Base-by-base conservation (phyloP, 179 eudicot species). In the Amaranthus tricolor region DNA sequence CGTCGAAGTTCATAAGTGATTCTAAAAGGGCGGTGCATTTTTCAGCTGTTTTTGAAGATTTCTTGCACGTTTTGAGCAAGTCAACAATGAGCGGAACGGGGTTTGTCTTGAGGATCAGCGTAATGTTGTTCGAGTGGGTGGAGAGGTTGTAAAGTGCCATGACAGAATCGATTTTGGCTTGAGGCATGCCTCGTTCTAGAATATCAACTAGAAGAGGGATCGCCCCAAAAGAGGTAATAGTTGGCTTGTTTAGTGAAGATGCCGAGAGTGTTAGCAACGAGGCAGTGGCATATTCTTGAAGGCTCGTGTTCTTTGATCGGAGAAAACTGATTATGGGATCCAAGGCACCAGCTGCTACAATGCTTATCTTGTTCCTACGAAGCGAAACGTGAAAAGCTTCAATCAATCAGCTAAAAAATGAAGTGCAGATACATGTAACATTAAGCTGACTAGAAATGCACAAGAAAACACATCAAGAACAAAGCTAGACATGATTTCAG, bases 131-230 rank as follows among this genome's bases (percentile, higher is more conserved):
- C 0, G 86, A 81, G 81, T 87, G 77, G 0, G 98, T 96, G 16
- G 98, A 91, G 77, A 96, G 94, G 77, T 96, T 96, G 84, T 85
- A 91, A 14, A 96, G 96, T 48, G 99, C 99, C 88, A 88, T 80
- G 52, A 93, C 76, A 17, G 99, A 87, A 62, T 96, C 99, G 20
- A 83, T 83, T 78, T 86, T 93, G 68, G 97, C 89, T 74, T 93
- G 97, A 56, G 83, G 71, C 75, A 82, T 85, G 16, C 94, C 96
- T 3, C 53, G 63, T 63, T 77, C 82, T 9, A 96, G 81, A 62
- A 87, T 73, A n/a, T 91, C 80, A 12, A 93, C 90, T 9, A 96
- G 96, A 63, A 86, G 92, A 74, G 99, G 97, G 75, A 91, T 89
- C 10, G 84, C 91, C 14, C 98, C 97, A 0, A 88, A 91, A 75